A percentile compares a stretch with the other conserved stretches of the same genome.
phyloP scores from a whole-genome alignment of 768 basidiomycete genomes.

The Naematelia aurantialba region DNA sequence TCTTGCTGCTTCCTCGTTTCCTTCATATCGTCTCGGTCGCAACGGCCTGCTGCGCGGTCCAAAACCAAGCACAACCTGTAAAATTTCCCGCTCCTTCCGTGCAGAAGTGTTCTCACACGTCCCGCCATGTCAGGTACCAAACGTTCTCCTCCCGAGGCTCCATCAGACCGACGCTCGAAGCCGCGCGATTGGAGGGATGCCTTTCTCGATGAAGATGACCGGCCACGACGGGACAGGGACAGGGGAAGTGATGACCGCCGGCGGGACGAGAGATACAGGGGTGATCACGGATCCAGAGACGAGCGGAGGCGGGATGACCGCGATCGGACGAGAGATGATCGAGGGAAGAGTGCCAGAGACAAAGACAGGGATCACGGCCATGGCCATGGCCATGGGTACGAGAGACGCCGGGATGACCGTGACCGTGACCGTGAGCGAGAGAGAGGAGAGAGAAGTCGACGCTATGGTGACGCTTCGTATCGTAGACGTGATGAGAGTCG shows the following conservation, averaged over 20 bases:
- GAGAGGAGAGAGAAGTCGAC: conserved; percentile 4
- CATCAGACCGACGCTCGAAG: conserved; percentile 18
- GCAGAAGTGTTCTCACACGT: conserved; percentile 26
- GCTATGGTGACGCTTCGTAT: conserved; percentile 14
- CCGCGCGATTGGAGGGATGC: conserved; percentile 49
- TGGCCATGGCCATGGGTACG: neutral
- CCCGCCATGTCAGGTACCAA: conserved; percentile 35
- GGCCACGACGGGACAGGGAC: conserved; percentile 15
- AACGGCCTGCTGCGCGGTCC: neutral
- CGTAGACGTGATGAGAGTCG: conserved; percentile 55
- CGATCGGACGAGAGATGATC: conserved; percentile 1
- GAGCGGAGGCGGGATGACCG: conserved; percentile 2
- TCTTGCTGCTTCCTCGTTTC: neutral
- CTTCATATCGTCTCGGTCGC: neutral
- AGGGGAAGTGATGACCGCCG: neutral
- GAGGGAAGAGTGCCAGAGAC: no score
- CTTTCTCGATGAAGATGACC: conserved; percentile 41
- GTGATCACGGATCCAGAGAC: no score
- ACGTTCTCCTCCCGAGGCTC: conserved; percentile 18
- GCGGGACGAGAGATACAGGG: neutral
- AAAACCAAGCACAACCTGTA: conserved; percentile 13
- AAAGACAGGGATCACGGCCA: conserved; percentile 14
- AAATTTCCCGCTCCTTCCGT: conserved; percentile 14
- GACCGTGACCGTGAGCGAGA: conserved; percentile 10
- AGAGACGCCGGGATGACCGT: conserved; percentile 3